Base-by-base conservation (phyloP, 1,284 basidiomycete species). In the Irpex sp. region DNA sequence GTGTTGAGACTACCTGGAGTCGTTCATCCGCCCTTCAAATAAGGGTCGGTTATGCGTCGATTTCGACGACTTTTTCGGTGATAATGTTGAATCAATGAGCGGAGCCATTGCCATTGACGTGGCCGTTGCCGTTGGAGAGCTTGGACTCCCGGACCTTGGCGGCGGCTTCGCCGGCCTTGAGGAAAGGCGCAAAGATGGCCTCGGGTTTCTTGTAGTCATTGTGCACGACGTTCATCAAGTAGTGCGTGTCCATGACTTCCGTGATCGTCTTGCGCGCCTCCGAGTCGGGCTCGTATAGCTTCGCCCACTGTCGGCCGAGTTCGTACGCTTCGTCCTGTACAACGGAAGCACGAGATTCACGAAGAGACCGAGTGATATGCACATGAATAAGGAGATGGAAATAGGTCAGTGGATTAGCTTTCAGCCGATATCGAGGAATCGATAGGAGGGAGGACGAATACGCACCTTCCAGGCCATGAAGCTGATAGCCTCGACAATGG, bases 201-300 rank as follows among this genome's bases (percentile, higher is more conserved):
- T 89, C 80, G 5, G 86, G 77, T 71, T 91, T 83, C 74, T 91
- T 89, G 83, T 93, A 98, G 75, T 98, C 92, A 77, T 99, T 98
- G 75, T 98, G 95, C 16, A 98, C 95, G 66, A 99, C 90, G 73
- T 98, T 98, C 68, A 99, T 94, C 67, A 99, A 88, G 80, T 90
- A 92, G 61, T 83, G 89, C 2, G 82, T 83, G 64, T 95, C 86
- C 86, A 94, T 92, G 67, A 96, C 77, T 39, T 85, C 79, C 63
- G 82, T 78, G 69, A 99, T 89, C 66, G 98, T 77, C 68, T 87
- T 84, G 60, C 90, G 85, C 19, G 92, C 87, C 2, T 85, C 80
- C 1, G 93, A 92, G 35, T 82, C 84, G 28, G 87, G 77, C 56
- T 94, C 93, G 73, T 98, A 99, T 60, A 97, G 77, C 67, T 87